These are phyloP conservation scores for Umbelopsis ramanniana DNA, from an alignment of 192 early-diverging fungal genomes.

Conservation along the genomic window DNA sequence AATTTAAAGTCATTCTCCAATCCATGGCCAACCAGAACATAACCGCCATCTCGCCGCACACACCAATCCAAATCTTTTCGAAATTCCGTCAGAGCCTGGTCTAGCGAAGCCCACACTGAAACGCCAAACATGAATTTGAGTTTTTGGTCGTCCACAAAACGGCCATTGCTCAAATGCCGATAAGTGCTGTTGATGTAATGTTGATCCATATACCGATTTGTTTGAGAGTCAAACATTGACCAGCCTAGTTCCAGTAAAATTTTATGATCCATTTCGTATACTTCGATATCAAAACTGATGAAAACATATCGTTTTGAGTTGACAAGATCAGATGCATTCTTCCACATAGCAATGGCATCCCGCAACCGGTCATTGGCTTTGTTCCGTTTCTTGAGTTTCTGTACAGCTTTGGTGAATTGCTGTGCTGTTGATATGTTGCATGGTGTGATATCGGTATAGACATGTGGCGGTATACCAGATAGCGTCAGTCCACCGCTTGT, in stretches of 20 bases:
- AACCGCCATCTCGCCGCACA: constrained; percentile 29
- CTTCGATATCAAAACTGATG: constrained; percentile 51
- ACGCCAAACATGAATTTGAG: constrained; percentile 47
- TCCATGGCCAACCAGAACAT: constrained; percentile 51
- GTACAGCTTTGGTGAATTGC: not conserved
- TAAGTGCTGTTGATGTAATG: constrained; percentile 49
- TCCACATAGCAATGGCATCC: not conserved
- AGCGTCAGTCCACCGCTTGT: not conserved
- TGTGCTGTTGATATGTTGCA: not conserved
- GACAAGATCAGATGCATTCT: constrained; percentile 30
- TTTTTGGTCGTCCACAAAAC: constrained; percentile 45
- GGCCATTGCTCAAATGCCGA: constrained; percentile 45
- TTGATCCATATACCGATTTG: constrained; percentile 40
- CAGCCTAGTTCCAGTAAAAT: constrained; percentile 53
- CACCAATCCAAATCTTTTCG: constrained; percentile 43
- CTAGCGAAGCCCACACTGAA: constrained; percentile 42
- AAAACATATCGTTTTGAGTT: constrained; percentile 26
- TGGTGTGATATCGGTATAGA: not conserved
- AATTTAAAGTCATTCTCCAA: constrained; percentile 46
- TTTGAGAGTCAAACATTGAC: constrained; percentile 46
- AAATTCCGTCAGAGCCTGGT: constrained; percentile 37
- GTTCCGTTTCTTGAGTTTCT: not conserved
- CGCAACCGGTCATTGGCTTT: not conserved
- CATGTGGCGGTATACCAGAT: not conserved
- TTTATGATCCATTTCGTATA: constrained; percentile 47